phyloP scores from a whole-genome alignment of 1,284 basidiomycete species.

The Sporisorium scitamineum region DNA sequence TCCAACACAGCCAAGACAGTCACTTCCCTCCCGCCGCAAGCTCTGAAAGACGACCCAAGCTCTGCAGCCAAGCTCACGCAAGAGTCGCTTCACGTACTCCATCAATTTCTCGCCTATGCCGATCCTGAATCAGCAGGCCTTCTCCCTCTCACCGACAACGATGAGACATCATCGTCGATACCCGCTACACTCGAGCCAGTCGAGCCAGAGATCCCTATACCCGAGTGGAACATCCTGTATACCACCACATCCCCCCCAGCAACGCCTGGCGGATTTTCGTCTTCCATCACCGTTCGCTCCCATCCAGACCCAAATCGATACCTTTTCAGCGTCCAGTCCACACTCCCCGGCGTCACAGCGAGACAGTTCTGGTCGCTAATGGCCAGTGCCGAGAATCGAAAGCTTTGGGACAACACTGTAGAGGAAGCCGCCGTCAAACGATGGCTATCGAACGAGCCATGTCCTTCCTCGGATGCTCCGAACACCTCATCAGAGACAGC shows the following conservation, averaged over 20 bases:
- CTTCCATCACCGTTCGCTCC: conserved; percentile 54
- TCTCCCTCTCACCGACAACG: conserved; percentile 23
- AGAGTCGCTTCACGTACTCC: conserved; percentile 38
- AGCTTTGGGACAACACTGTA: conserved; percentile 58
- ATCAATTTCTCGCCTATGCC: conserved; percentile 45
- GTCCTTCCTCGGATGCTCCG: neutral
- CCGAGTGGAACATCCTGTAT: conserved; percentile 54
- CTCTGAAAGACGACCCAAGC: conserved; percentile 7
- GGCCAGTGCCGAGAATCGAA: conserved; percentile 57
- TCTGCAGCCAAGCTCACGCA: conserved; percentile 30
- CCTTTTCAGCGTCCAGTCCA: conserved; percentile 58
- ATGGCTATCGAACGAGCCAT: conserved; percentile 40
- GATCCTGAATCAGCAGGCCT: conserved; percentile 41
- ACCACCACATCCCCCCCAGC: conserved; percentile 31
- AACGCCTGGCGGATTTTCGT: conserved; percentile 27
- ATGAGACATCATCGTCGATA: conserved; percentile 17
- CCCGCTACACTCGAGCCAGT: conserved; percentile 7
- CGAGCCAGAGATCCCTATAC: conserved; percentile 44
- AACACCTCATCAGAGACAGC: conserved; percentile 13
- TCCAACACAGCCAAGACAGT: neutral
- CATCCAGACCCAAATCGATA: conserved; percentile 52
- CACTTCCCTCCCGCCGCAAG: neutral
- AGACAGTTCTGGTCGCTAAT: conserved; percentile 64
- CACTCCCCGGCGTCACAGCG: conserved; percentile 50
- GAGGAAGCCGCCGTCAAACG: conserved; percentile 45